A percentile compares a stretch with the other conserved stretches of the same genome.
phyloP scores from a whole-genome alignment of 345 rosid genomes.

The Eucalyptus leucophloia region DNA sequence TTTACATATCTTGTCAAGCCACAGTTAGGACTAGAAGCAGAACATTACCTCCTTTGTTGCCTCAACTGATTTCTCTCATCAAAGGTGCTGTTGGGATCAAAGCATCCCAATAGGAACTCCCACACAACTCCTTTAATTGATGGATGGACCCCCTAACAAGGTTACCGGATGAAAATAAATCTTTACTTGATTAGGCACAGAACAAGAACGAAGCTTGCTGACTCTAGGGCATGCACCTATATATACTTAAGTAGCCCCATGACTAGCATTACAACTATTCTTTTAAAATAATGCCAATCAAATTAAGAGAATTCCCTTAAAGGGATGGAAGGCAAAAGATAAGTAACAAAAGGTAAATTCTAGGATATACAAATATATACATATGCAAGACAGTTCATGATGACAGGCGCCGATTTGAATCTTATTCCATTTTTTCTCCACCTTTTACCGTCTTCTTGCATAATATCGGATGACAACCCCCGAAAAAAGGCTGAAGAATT shows the following conservation, averaged over 20 bases:
- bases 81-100: slow-evolving; percentile 80
- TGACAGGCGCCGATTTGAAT: background rate
- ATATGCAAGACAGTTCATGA: background rate
- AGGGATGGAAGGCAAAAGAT: background rate
- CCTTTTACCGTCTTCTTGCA: background rate
- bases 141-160: slow-evolving; percentile 80
- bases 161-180: background rate
- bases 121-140: slow-evolving; percentile 82
- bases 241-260: background rate
- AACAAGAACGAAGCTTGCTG: background rate
- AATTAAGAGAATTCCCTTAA: background rate
- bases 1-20: background rate
- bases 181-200: background rate
- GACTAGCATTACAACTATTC: background rate
- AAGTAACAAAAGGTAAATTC: background rate
- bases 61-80: slow-evolving; percentile 61
- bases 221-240: background rate
- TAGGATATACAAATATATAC: background rate
- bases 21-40: background rate
- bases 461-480: background rate
- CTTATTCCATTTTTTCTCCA: background rate
- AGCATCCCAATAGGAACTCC: slow-evolving; percentile 95
- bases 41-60: slow-evolving; percentile 51
- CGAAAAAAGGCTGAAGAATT: background rate
- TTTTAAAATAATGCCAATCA: background rate